Evolutionary conservation across 1,139 yeast genomes (phyloP).

Genomic region (Pichia sp.): DNA sequence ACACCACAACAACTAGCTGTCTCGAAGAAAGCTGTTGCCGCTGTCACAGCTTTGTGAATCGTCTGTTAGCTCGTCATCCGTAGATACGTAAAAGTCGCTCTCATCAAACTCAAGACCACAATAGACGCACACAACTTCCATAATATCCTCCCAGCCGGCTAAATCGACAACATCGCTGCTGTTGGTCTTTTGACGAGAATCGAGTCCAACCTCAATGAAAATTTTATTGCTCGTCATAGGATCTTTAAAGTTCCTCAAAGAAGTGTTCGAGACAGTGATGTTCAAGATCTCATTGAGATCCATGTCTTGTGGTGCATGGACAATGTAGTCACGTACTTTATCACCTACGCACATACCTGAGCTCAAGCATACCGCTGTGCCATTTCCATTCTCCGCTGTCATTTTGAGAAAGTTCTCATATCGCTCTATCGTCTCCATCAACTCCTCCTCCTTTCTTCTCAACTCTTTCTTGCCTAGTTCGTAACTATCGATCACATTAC

Average conservation of each 20-base stretch:
- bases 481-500: slow-evolving; percentile 11
- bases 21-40: no score
- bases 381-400: no score
- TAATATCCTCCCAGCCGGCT: slow-evolving; percentile 28
- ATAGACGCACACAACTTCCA: slow-evolving; percentile 27
- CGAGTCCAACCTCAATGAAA: slow-evolving; percentile 21
- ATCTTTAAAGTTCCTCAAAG: slow-evolving; percentile 12
- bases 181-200: slow-evolving; percentile 12
- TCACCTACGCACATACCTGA: no score
- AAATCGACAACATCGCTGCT: slow-evolving; percentile 18
- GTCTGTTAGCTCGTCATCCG: slow-evolving; percentile 18
- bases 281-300: slow-evolving; percentile 16
- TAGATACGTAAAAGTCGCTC: slow-evolving; percentile 24
- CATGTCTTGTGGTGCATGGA: no score
- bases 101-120: slow-evolving; percentile 29
- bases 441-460: no score
- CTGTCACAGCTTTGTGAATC: no score
- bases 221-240: slow-evolving; percentile 18
- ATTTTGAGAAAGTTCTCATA: no score
- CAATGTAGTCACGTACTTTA: no score
- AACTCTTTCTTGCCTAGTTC: slow-evolving; percentile 4
- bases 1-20: no score
- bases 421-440: no score
- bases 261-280: slow-evolving; percentile 21
- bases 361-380: no score